Base-by-base conservation (phyloP, 768 basidiomycete genomes). In the Polyporus arcularius region DNA sequence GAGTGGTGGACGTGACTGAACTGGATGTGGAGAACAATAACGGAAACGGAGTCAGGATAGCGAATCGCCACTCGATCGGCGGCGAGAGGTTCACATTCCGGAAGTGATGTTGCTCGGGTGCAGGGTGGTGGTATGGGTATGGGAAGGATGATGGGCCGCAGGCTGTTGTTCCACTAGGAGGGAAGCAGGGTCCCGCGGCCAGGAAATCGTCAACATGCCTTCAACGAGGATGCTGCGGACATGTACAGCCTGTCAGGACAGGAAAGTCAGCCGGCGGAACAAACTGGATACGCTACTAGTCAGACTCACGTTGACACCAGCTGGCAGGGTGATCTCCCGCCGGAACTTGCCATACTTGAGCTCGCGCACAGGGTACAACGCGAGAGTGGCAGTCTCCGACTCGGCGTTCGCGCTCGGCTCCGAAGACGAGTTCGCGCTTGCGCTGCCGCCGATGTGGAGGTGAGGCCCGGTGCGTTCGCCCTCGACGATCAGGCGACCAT, bases 341-440 rank as follows among this genome's bases (percentile, higher is more conserved):
- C 70, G 70, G 45, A 78, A 79, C 55, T 65, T 65, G 49, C 78
- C 78, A 48, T 76, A 79, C 53, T 75, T 76, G 57, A 79, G 72
- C 65, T 79, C 78, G 58, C 71, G 74, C 52, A 71, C 60, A 21
- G 64, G 71, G 58, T 71, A 79, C 2, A 55, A 70, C 0, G 61
- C 51, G 32, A 60, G 47, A 21, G 56, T 45, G 26, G 55, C 51
- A 6, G 30, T 3, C n/a, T 46, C 39, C 12, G 55, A 55, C 41
- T 26, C 59, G 1, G 35, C 40, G 56, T 51, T 53, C 32, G 31
- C 46, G 8, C 46, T 58, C 57, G 56, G 45, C 41, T 57, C 53
- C 55, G 58, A 32, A 4, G 39, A 12, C 38, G 43, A 35, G 39
- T 26, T 18, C 15, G 49, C 41, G 43, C 45, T 57, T 26, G 28